Evolutionary conservation across 257 asterid genomes (phyloP).

Genomic region (Ilex aquifolium): DNA sequence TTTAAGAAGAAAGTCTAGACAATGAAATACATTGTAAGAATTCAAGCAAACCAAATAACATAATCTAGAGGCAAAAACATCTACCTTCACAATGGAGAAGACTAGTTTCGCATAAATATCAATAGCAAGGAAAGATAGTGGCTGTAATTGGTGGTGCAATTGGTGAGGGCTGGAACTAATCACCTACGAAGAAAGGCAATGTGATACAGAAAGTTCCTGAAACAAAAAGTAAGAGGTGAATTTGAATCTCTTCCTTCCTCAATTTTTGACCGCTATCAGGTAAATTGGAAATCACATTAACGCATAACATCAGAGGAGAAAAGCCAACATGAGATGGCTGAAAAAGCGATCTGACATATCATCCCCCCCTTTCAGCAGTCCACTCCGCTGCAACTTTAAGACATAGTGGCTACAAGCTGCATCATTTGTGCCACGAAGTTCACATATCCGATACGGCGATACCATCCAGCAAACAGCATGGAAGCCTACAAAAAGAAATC

Average conservation of each 20-base stretch:
- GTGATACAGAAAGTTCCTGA: constrained; percentile 91
- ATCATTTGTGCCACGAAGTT: constrained; percentile 76
- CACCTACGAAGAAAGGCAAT: constrained; percentile 74
- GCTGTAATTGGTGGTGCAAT: constrained; percentile 51
- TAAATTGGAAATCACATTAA: not conserved
- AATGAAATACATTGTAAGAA: not conserved
- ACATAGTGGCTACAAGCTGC: constrained; percentile 63
- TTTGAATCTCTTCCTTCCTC: not conserved
- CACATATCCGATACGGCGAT: constrained; percentile 46
- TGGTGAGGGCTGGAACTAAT: constrained; percentile 55
- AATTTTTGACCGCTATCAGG: too few relatives aligned
- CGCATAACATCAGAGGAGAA: not conserved
- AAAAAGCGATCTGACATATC: constrained; percentile 79
- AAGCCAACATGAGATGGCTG: constrained; percentile 61
- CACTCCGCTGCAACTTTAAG: constrained; percentile 56
- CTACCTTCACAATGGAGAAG: constrained; percentile 79
- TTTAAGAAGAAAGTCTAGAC: constrained; percentile 18
- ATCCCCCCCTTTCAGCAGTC: constrained; percentile 79
- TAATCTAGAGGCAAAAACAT: constrained; percentile 8
- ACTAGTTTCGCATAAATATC: constrained; percentile 80
- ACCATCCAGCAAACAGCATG: constrained; percentile 76
- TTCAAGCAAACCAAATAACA: not conserved
- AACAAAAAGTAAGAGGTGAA: constrained; percentile 4
- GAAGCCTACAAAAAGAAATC: constrained; percentile 42
- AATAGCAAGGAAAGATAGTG: constrained; percentile 86